These are phyloP conservation scores for Metarhizium sp. DNA, from an alignment of 2,329 filamentous ascomycete genomes.

Conservation along the genomic window DNA sequence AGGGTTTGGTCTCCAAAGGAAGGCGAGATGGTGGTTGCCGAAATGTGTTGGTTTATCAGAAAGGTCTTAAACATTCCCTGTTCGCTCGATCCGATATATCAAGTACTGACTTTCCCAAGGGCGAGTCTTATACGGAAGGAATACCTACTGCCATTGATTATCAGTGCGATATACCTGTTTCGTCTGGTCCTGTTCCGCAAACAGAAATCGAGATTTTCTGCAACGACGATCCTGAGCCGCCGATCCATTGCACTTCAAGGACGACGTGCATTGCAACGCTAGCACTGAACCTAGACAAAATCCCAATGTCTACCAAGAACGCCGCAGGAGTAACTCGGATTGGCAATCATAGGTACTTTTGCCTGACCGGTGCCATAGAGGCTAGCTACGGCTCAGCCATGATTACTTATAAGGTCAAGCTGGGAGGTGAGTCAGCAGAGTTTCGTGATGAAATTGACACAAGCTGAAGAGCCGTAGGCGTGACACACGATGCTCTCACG, in stretches of 20 bases:
- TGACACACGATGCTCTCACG: slow-evolving; percentile 27
- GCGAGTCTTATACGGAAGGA: slow-evolving; percentile 27
- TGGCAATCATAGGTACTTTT: slow-evolving; percentile 27
- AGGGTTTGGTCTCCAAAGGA: slow-evolving; percentile 30
- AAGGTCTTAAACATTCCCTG: slow-evolving; percentile 17
- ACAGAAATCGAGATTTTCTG: slow-evolving; percentile 29
- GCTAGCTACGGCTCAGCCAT: slow-evolving; percentile 28
- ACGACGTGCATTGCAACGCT: slow-evolving; percentile 24
- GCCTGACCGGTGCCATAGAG: slow-evolving; percentile 25
- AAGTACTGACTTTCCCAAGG: slow-evolving; percentile 12
- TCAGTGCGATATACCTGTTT: slow-evolving; percentile 28
- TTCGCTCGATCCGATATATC: background rate
- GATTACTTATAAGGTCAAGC: slow-evolving; percentile 27
- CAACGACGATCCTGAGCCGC: slow-evolving; percentile 20
- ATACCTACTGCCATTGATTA: slow-evolving; percentile 26
- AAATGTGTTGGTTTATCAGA: slow-evolving; percentile 30
- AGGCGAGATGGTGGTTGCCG: slow-evolving; percentile 23
- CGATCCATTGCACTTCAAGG: slow-evolving; percentile 18
- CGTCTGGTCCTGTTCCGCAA: slow-evolving; percentile 23
- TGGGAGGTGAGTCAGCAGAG: slow-evolving; percentile 21
- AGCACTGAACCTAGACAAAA: slow-evolving; percentile 25
- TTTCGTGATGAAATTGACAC: background rate
- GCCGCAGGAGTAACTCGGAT: slow-evolving; percentile 22
- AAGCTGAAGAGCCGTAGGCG: slow-evolving; percentile 13
- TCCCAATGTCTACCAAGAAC: slow-evolving; percentile 20